Evolutionary conservation across 768 basidiomycete genomes (phyloP).

Genomic region (Lentinula boryana): DNA sequence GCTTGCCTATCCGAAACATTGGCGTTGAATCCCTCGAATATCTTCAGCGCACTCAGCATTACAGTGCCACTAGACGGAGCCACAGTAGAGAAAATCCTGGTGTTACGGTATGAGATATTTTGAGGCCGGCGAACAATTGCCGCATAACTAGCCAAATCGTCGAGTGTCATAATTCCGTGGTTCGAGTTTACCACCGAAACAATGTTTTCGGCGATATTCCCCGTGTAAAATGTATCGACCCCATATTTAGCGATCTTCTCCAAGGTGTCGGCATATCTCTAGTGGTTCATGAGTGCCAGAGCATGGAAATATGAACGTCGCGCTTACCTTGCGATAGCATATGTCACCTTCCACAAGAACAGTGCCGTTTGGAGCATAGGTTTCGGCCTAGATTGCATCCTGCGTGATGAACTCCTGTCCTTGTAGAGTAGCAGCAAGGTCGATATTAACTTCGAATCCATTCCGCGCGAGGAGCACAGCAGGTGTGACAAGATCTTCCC

Average conservation of each 20-base stretch:
- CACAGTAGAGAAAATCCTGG: constrained; percentile 26
- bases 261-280: constrained; percentile 19
- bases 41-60: constrained; percentile 27
- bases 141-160: constrained; percentile 12
- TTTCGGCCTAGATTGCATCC: constrained; percentile 20
- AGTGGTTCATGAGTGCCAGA: not conserved
- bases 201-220: constrained; percentile 11
- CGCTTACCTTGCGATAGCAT: constrained; percentile 14
- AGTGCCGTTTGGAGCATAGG: constrained; percentile 21
- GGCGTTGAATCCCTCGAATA: constrained; percentile 24
- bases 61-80: constrained; percentile 30
- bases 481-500: constrained; percentile 37
- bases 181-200: constrained; percentile 6
- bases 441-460: constrained; percentile 15
- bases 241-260: constrained; percentile 14
- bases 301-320: not conserved
- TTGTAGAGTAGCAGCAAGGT: constrained; percentile 10
- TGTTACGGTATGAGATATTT: constrained; percentile 21
- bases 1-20: constrained; percentile 9
- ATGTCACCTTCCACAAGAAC: constrained; percentile 13
- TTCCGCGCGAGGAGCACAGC: constrained; percentile 29
- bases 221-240: constrained; percentile 18
- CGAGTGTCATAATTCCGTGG: constrained; percentile 14
- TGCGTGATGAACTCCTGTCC: constrained; percentile 4
- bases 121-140: constrained; percentile 16